phyloP scores from a whole-genome alignment of 352 stramenopile species.

The Plasmopara halstedii region DNA sequence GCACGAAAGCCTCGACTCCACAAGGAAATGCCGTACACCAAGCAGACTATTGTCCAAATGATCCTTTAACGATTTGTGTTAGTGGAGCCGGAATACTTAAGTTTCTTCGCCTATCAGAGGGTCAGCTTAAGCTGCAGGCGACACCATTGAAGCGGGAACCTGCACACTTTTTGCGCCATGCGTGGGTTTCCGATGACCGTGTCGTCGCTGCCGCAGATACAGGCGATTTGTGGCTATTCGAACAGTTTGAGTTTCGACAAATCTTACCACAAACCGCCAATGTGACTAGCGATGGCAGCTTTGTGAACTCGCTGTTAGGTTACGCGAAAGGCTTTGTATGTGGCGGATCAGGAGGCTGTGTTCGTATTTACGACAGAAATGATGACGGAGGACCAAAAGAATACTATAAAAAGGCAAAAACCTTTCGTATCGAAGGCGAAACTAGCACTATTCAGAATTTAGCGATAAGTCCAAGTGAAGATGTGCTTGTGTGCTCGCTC shows the following conservation, averaged over 20 bases:
- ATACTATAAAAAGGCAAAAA: conserved; percentile 89
- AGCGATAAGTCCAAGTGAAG: conserved; percentile 84
- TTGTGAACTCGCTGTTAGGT: conserved; percentile 74
- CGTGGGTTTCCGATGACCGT: conserved; percentile 89
- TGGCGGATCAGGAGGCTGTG: conserved; percentile 58
- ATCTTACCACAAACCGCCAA: conserved; percentile 52
- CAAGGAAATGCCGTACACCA: conserved; percentile 71
- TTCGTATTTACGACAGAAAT: conserved; percentile 80
- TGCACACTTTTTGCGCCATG: conserved; percentile 85
- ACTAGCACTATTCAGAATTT: conserved; percentile 72
- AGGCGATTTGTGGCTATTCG: conserved; percentile 89
- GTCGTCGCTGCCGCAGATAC: conserved; percentile 84
- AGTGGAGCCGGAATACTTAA: conserved; percentile 86
- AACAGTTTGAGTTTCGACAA: conserved; percentile 88
- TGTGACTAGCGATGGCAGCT: conserved; percentile 59
- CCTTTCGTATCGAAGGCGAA: conserved; percentile 83
- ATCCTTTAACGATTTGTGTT: conserved; percentile 77
- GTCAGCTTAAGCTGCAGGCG: conserved; percentile 60
- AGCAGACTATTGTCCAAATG: conserved; percentile 85
- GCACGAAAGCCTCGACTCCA: conserved; percentile 61
- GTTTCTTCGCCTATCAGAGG: conserved; percentile 85
- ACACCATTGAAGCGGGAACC: conserved; percentile 69
- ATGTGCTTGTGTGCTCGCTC: conserved; percentile 83
- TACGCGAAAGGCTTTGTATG: conserved; percentile 89
- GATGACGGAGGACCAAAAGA: conserved; percentile 67